A percentile compares a stretch with the other conserved stretches of the same genome.
Evolutionary conservation across 306 rosid genomes (phyloP).

Genomic region (Trifolium fragiferum): DNA sequence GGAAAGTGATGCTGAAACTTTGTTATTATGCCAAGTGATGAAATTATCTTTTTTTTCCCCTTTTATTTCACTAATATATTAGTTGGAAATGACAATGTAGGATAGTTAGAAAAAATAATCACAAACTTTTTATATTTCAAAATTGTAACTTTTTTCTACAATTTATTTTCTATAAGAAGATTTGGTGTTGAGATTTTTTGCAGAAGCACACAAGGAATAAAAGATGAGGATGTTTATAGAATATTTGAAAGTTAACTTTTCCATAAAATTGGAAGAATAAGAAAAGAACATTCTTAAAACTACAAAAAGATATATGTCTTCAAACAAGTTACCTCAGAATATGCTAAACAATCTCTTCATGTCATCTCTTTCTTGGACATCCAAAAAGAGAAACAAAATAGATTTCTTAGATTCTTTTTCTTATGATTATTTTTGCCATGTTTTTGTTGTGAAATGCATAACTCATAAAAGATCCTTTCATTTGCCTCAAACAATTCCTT

Average conservation of each 20-base stretch:
- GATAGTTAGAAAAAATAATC: not conserved
- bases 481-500: conserved; percentile 46
- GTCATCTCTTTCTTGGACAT: conserved; percentile 38
- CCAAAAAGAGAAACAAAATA: conserved; percentile 13
- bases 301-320: not conserved
- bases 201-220: conserved; percentile 1
- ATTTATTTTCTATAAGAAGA: conserved; percentile 2
- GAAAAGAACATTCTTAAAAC: conserved; percentile 5
- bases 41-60: no score
- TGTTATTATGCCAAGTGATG: no score
- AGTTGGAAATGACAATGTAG: no score
- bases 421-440: not conserved
- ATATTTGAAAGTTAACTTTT: conserved; percentile 3
- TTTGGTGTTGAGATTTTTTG: not conserved
- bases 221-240: not conserved
- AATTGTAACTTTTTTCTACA: not conserved
- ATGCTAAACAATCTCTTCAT: conserved; percentile 19
- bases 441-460: conserved; percentile 6
- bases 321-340: not conserved
- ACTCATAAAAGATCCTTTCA: conserved; percentile 51
- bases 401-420: conserved; percentile 18
- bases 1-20: no score
- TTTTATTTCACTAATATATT: no score
- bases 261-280: not conserved
- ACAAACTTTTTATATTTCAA: not conserved